Conservation (phyloP, 2,329 filamentous ascomycete genomes). For the Colletotrichum sp. region DNA sequence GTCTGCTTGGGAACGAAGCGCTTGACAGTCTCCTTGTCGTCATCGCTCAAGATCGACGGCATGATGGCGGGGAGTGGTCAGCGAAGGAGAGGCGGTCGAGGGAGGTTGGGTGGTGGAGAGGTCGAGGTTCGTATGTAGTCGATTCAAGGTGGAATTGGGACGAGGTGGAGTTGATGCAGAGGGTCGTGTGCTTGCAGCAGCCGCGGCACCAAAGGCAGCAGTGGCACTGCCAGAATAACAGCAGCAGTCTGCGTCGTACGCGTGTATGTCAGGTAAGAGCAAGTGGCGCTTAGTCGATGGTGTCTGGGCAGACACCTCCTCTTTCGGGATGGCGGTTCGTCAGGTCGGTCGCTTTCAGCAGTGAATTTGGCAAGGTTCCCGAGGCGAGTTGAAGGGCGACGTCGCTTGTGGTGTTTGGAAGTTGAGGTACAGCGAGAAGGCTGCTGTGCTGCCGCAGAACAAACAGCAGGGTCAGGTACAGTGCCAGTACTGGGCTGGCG, state of each 20-base stretch:
- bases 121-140: conserved; percentile 15
- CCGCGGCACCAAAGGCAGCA: conserved; percentile 13
- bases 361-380: conserved; percentile 1
- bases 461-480: neutral
- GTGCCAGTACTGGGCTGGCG: neutral
- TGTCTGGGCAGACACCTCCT: conserved; percentile 11
- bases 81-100: neutral
- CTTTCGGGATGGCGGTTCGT: conserved; percentile 19
- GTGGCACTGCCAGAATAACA: neutral
- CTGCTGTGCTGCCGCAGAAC: neutral
- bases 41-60: conserved; percentile 79
- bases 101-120: neutral
- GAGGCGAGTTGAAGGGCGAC: neutral
- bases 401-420: neutral
- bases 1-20: conserved; percentile 89
- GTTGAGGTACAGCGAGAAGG: neutral
- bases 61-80: conserved; percentile 39
- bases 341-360: conserved; percentile 13
- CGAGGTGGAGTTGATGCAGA: conserved; percentile 11
- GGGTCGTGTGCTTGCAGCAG: conserved; percentile 17
- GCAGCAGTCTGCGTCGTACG: conserved; percentile 16
- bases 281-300: conserved; percentile 18
- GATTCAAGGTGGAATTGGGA: conserved; percentile 19
- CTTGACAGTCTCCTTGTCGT: conserved; percentile 96
- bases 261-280: conserved; percentile 4